phyloP scores from a whole-genome alignment of 768 basidiomycete species.

The Hypsizygus marmoreus region DNA sequence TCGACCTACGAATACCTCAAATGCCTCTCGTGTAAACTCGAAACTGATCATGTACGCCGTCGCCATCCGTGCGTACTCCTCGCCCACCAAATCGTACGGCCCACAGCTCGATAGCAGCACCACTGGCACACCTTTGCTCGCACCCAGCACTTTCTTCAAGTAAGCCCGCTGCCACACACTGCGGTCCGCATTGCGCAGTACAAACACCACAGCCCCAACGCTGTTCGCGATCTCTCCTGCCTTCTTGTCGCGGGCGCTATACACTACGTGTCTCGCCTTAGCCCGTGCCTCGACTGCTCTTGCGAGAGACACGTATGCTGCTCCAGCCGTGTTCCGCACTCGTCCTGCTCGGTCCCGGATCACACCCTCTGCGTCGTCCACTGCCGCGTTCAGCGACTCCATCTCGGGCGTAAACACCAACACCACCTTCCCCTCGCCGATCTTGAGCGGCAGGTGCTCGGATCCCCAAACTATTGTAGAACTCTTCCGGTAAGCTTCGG shows the following conservation, averaged over 20 bases:
- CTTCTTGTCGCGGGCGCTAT: slow-evolving; percentile 23
- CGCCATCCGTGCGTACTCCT: slow-evolving; percentile 22
- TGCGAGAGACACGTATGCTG: slow-evolving; percentile 55
- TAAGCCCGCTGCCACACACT: slow-evolving; percentile 53
- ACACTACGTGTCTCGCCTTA: slow-evolving; percentile 48
- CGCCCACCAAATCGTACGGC: slow-evolving; percentile 59
- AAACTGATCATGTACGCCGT: slow-evolving; percentile 52
- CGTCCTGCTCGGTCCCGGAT: slow-evolving; percentile 42
- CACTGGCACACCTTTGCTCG: slow-evolving; percentile 29
- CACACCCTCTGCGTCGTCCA: slow-evolving; percentile 55
- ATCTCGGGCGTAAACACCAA: slow-evolving; percentile 57
- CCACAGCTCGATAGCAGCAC: slow-evolving; percentile 61
- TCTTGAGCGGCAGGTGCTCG: slow-evolving; percentile 37
- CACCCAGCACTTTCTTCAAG: slow-evolving; percentile 29
- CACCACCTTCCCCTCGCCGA: slow-evolving; percentile 24
- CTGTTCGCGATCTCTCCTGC: slow-evolving; percentile 14
- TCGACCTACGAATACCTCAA: slow-evolving; percentile 40
- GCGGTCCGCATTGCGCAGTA: slow-evolving; percentile 57
- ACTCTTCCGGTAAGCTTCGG: slow-evolving; percentile 46
- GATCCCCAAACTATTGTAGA: slow-evolving; percentile 49
- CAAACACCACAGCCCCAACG: slow-evolving; percentile 47
- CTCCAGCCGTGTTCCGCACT: slow-evolving; percentile 58
- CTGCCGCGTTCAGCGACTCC: slow-evolving; percentile 62
- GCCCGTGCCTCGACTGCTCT: slow-evolving; percentile 33
- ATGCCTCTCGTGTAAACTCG: slow-evolving; percentile 57